Base-by-base conservation (phyloP, 108 stramenopile genomes). In the Cyclostephanos tholiformis region DNA sequence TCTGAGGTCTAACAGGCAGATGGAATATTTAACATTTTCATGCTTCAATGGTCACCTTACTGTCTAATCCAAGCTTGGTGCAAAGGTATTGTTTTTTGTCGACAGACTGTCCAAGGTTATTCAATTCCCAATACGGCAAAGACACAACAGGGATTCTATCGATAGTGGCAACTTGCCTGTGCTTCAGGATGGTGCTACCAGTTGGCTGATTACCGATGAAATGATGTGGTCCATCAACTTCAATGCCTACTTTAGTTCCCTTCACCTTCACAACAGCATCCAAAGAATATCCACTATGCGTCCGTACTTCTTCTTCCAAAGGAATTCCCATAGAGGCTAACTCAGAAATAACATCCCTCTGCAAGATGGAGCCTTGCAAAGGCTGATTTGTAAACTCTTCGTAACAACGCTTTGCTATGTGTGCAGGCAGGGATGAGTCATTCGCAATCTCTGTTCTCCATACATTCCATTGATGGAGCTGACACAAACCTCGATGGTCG, bases 221-320 rank as follows among this genome's bases (percentile, higher is more conserved):
- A 52, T 84, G 84, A 63, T 25, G 59, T 8, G 84, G 80, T n/a
- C 80, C 83, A 61, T 84, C 83, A 1, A 84, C 79, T n/a, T 84
- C 83, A 9, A 84, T 41, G n/a, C 75, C 84, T 25, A 84, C 62
- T 17, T 63, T 67, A 26, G 58, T 59, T 10, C 60, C 80, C 63
- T 69, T 51, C 17, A 67, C 19, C 10, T 66, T 57, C 14, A 81
- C 22, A 64, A 69, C 35, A 0, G 68, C 74, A 75, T 81, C 80
- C 67, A 81, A 56, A 44, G 39, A 17, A 51, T 66, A 75, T 23
- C 69, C 69, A 53, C 65, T 71, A 6, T 41, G 52, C n/a, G 65
- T 70, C 20, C 23, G 16, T 66, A 62, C 63, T 70, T 81, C 61
- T 70, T 71, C 56, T 23, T 75, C 25, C 6, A 58, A 52, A 10